Base-by-base conservation (phyloP, 306 rosid genomes). In the Fagus sylvatica region DNA sequence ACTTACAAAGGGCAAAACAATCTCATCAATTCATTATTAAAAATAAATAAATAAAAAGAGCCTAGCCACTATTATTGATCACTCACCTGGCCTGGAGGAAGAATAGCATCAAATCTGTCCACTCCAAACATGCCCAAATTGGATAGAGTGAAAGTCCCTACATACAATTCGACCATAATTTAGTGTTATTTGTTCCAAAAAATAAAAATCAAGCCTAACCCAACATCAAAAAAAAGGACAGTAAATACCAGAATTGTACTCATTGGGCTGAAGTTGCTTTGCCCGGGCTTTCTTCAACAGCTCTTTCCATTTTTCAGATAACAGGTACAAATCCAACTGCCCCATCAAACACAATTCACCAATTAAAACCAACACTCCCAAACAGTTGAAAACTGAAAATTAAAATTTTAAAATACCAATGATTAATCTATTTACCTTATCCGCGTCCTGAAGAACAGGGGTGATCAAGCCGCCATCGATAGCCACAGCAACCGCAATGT, bases 61-160 rank as follows among this genome's bases (percentile, higher is more conserved):
- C 37, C 71, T 59, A 2, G 2, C 70, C 39, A n/a, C 70, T 76
- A 46, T 60, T 28, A 36, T 34, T 34, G 22, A 71, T 77, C 41
- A 71, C 82, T 79, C 80, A 90, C 98, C 91, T 94, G 98, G 87
- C 98, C 98, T 1, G 97, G 98, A 76, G 98, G 98, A 73, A 94
- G 97, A 79, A 94, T 92, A 78, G 98, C 98, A 75, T 94, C 98
- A 39, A 94, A 94, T 80, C 88, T 88, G 81, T 92, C 97, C 76
- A 92, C 97, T 85, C 96, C 97, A 78, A 92, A 94, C 98, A 92
- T 92, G 46, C 98, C 97, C 90, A 94, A 83, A 82, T 94, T 94
- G 64, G 98, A 94, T 72, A 94, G 89, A 1, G 98, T 94, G 79
- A 94, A 94, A 75, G 98, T 94, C 80, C 98, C 98, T 94, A 74